Evolutionary conservation across 768 basidiomycete genomes (phyloP), one percentile per base, ranked within the genome.

Genomic region (Lactarius pseudohatsudake): DNA sequence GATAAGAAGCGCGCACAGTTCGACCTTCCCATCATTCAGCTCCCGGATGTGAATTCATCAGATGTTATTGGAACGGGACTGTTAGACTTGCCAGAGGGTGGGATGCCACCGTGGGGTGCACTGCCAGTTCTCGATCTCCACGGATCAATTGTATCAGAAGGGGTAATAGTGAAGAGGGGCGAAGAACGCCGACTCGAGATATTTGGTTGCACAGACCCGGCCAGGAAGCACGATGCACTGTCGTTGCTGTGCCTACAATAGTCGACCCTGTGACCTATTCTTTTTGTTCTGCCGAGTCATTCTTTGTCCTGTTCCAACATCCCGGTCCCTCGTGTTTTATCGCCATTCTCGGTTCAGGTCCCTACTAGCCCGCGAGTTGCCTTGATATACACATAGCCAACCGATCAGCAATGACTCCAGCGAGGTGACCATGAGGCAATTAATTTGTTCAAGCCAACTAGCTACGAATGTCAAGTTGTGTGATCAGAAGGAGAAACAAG

Each of bases 71-170:
- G 50, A 10, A 76, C 77, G 10, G 74, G 74, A 57, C 72, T 94
- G 28, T 76, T 92, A 41, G 84, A 88, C 55, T 76, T 93, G 50
- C 92, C 91, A 1, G 77, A 76, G 1, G 78, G 73, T 20, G 72
- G 69, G 13, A 76, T 94, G 56, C 85, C 93, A 0, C 55, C 63
- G 13, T 86, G 84, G 81, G 71, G 76, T 0, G 72, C 72, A 3
- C 78, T 94, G 34, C 92, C 93, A 0, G 80, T 89, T 10, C 76
- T 94, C 69, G 90, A 94, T 73, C 71, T 86, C 34, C 70, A 80
- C 40, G 75, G 68, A 30, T 70, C 74, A 26, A 72, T 79, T 22
- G 76, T 78, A 20, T 76, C 79, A 0, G 69, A 78, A 45, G 76
- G 76, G 16, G 69, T 68, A 3, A 69, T 84, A 32, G 55, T 69